Conservation (phyloP, 345 rosid species). For the Citrus medica region DNA sequence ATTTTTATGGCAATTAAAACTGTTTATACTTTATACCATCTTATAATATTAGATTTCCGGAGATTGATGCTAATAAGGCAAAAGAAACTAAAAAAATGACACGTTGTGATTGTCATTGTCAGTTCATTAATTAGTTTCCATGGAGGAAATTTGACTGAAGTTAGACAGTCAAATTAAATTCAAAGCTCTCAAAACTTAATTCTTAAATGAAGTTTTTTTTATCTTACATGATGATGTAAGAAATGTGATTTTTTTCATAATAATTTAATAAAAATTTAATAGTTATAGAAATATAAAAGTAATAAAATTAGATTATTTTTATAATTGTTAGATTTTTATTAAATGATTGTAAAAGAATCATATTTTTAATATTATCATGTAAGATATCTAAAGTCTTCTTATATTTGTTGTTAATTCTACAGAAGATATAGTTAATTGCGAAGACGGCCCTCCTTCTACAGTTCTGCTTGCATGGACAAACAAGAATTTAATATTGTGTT, state of each 20-base stretch:
- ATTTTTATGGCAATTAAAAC: background rate
- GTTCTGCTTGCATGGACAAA: background rate
- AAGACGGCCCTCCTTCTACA: background rate
- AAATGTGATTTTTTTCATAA: no score
- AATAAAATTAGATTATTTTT: no score
- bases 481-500: no score
- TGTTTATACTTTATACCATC: background rate
- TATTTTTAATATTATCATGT: no score
- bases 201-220: background rate
- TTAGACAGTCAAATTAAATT: background rate
- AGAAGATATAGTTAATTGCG: background rate
- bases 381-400: no score
- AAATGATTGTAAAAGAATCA: rapidly evolving
- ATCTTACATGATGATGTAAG: no score
- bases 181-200: background rate
- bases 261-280: no score
- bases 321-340: no score
- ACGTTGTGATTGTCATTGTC: background rate
- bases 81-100: background rate
- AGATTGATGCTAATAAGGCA: background rate
- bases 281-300: rapidly evolving
- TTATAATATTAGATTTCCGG: background rate
- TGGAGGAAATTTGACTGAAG: background rate
- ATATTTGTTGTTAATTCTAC: background rate
- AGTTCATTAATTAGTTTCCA: background rate